Percentiles rank a stretch among this genome's conserved stretches.
These are phyloP conservation scores for Apiospora sp. DNA, from an alignment of 2,329 filamentous ascomycete species.

Conservation along the genomic window DNA sequence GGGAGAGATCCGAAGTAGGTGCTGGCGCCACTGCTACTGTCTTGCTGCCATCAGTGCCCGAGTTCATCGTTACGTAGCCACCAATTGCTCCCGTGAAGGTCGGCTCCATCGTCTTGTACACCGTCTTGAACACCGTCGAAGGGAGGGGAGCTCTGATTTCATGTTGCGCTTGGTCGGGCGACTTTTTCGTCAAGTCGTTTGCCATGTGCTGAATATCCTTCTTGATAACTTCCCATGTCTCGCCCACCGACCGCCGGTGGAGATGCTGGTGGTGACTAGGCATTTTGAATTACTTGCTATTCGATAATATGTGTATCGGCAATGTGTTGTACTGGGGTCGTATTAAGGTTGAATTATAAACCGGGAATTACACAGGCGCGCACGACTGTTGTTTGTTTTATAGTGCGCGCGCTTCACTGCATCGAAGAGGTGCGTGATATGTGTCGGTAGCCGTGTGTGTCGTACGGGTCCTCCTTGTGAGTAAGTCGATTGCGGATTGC, in stretches of 20 bases:
- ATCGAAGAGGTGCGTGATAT: slow-evolving; percentile 9
- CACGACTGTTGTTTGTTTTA: neutral
- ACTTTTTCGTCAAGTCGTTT: slow-evolving; percentile 33
- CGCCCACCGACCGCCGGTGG: slow-evolving; percentile 33
- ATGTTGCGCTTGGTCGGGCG: slow-evolving; percentile 18
- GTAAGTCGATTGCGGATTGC: slow-evolving; percentile 25
- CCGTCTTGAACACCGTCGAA: slow-evolving; percentile 45
- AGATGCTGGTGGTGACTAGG: slow-evolving; percentile 37
- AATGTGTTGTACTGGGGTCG: neutral
- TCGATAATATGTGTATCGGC: slow-evolving; percentile 22
- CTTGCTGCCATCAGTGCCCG: slow-evolving; percentile 36
- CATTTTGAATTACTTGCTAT: slow-evolving; percentile 31
- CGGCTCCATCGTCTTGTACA: slow-evolving; percentile 51
- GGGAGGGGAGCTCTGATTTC: slow-evolving; percentile 34
- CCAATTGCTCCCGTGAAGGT: slow-evolving; percentile 53
- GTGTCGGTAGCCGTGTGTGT: neutral
- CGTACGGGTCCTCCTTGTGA: slow-evolving; percentile 9
- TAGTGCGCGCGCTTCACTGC: slow-evolving; percentile 16
- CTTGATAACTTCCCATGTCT: slow-evolving; percentile 37
- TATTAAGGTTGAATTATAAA: slow-evolving; percentile 26
- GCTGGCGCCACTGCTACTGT: slow-evolving; percentile 26
- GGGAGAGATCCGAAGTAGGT: slow-evolving; percentile 12
- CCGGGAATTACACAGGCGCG: slow-evolving; percentile 15
- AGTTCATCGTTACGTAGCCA: slow-evolving; percentile 49
- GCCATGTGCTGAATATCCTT: slow-evolving; percentile 41